Evolutionary conservation across 805 yeast genomes (phyloP).

Genomic region (Candida schatavii): DNA sequence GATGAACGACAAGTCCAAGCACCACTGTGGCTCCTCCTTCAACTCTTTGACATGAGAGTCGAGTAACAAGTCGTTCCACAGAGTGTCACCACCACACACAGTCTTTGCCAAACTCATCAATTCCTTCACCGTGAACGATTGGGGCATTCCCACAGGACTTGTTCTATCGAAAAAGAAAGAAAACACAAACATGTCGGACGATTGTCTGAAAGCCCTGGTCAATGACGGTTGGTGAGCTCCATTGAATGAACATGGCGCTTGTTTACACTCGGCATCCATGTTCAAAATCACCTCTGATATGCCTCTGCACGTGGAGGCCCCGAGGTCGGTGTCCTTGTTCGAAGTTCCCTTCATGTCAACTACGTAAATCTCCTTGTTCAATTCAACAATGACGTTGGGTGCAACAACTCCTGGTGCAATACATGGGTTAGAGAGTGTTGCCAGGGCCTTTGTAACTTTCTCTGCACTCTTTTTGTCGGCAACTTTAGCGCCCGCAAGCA

Average conservation of each 20-base stretch:
- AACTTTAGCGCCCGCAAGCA: slow-evolving; percentile 12
- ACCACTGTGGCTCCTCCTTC: slow-evolving; percentile 85
- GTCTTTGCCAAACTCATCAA: slow-evolving; percentile 73
- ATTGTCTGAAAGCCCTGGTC: slow-evolving; percentile 65
- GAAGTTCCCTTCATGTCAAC: slow-evolving; percentile 66
- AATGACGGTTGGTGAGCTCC: slow-evolving; percentile 97
- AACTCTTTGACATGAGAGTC: slow-evolving; percentile 67
- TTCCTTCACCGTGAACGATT: slow-evolving; percentile 81
- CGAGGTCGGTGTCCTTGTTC: slow-evolving; percentile 31
- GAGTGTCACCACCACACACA: slow-evolving; percentile 80
- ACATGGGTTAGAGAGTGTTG: slow-evolving; percentile 74
- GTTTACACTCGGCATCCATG: slow-evolving; percentile 74
- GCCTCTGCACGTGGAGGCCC: slow-evolving; percentile 82
- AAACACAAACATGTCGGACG: slow-evolving; percentile 81
- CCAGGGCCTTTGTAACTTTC: slow-evolving; percentile 38
- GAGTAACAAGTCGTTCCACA: slow-evolving; percentile 71
- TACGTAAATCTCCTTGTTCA: slow-evolving; percentile 41
- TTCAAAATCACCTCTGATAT: slow-evolving; percentile 79
- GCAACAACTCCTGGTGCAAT: slow-evolving; percentile 72
- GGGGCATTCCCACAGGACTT: slow-evolving; percentile 92
- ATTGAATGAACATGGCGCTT: slow-evolving; percentile 89
- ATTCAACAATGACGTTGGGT: slow-evolving; percentile 58
- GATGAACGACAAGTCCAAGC: slow-evolving; percentile 88
- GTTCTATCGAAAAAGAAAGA: slow-evolving; percentile 96
- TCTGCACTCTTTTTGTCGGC: slow-evolving; percentile 25